Evolutionary conservation across 2,329 filamentous ascomycete genomes (phyloP).

Genomic region (Chalaropsis ovoidea): DNA sequence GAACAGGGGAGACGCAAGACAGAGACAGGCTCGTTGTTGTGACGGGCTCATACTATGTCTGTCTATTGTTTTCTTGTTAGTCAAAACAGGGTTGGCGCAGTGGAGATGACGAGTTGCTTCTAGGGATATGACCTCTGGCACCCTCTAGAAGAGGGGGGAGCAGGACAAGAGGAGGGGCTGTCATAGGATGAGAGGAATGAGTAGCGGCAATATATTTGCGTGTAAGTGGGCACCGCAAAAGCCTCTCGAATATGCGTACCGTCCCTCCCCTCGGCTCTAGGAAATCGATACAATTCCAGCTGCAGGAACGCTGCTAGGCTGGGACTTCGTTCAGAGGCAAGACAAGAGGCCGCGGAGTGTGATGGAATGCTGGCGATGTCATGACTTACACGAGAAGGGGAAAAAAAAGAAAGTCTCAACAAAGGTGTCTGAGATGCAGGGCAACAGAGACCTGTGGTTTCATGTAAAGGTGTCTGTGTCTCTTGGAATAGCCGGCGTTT

Average conservation of each 20-base stretch:
- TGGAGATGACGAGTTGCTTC: not conserved
- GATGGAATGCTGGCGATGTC: not conserved
- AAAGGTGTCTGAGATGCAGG: not conserved
- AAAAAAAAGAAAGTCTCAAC: not conserved
- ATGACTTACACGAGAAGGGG: not conserved
- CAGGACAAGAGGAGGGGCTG: not conserved
- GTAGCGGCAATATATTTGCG: not conserved
- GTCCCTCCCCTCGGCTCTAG: not conserved
- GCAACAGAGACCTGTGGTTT: not conserved
- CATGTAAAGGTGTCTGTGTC: not conserved
- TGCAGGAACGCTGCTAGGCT: not conserved
- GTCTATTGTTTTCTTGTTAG: conserved; percentile 1
- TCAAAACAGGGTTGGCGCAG: not conserved
- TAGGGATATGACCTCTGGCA: not conserved
- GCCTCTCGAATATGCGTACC: not conserved
- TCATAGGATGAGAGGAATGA: not conserved
- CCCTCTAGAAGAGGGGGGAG: not conserved
- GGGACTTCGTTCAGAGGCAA: not conserved
- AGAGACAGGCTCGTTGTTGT: conserved; percentile 2
- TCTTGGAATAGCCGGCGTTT: not conserved
- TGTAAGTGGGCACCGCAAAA: not conserved
- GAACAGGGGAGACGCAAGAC: not conserved
- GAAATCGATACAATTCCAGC: conserved; percentile 14
- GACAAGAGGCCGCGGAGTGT: not conserved
- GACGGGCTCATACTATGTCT: conserved; percentile 3